Evolutionary conservation across 148 eudicot genomes (phyloP), one percentile per base, ranked within the genome.

Genomic region (Camellia lanceoleosa): DNA sequence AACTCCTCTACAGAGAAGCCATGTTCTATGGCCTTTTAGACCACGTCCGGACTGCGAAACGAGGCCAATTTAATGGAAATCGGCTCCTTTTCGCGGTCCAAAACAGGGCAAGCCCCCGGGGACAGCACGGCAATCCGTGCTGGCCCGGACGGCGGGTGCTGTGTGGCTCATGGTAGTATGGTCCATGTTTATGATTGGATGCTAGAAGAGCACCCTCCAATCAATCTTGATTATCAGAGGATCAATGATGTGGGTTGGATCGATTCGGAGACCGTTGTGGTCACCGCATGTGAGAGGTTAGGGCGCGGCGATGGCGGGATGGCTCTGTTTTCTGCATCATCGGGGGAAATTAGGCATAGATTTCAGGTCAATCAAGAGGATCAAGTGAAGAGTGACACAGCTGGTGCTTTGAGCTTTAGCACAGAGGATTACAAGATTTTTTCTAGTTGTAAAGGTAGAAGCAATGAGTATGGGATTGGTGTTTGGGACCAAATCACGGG

Each of bases 181-280:
- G 98, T 93, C 12, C 97, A 95, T 59, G 96, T 93, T 15, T 93
- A 92, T 44, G 97, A 95, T 67, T 95, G 98, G 98, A 88, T 82
- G 87, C 52, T 95, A 0, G 85, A 91, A 63, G 93, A 95, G 79
- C 97, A 87, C 62, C 81, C 86, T 13, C 90, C 97, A 1, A 82
- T 93, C 19, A 90, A 86, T 52, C 87, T 93, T 18, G 97, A 95
- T 81, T 95, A 93, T 73, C 96, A 92, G 81, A 86, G 93, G 43
- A 91, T 95, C 6, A 95, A 95, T 70, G 98, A 95, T 52, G 90
- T 85, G 0, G 83, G 86, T 0, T 95, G 97, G 97, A 64, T 89
- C 16, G 91, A 90, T 68, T 52, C 97, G 0, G 85, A 86, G 2
- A 83, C 84, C 66, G 60, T 95, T 0, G 90, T 88, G 5, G 80